Evolutionary conservation across 1,284 basidiomycete genomes (phyloP), one percentile per base, ranked within the genome.

Genomic region (Pterula multifida): DNA sequence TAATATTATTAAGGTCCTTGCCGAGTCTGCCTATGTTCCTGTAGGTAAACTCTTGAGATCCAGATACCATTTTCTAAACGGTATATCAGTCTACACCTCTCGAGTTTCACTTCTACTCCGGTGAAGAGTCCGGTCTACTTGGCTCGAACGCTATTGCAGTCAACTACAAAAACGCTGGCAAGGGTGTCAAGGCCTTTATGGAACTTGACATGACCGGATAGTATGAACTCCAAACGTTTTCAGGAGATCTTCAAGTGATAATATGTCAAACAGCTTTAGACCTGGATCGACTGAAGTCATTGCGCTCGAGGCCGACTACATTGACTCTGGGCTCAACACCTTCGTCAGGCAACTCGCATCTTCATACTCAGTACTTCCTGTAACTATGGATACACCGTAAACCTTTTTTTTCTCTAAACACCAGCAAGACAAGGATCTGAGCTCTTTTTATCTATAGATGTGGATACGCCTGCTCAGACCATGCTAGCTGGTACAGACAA

Each of bases 101-200:
- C 52, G 79, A 83, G 60, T 76, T 81, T 60, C 78, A 81, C 63
- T 83, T 24, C 23, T 47, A 47, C 45, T 13, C 71, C 15, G 77
- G 73, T n/a, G 76, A 80, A 59, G 76, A 80, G 60, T 71, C 68
- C n/a, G 79, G 79, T 23, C 64, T 82, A 13, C 68, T 80, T 26
- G 79, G 79, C 4, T 72, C 68, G 42, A 73, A 78, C 58, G 79
- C 72, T 3, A 69, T 83, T 47, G 78, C 77, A 12, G 68, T 68
- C 50, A 58, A 60, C 12, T 83, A 82, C 62, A 73, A 72, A 56
- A 64, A 61, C 28, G 53, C 60, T n/a, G 65, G 65, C n/a, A 61
- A 61, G 25, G 61, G 66, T 47, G 71, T 81, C 32, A 67, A 68
- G 51, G 65, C 55, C 9, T 61, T 65, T 75, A 58, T 78, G 23